A percentile compares a stretch with the other conserved stretches of the same genome.
Evolutionary conservation across 2,329 filamentous ascomycete species (phyloP).

Genomic region (Diaporthe amygdali): DNA sequence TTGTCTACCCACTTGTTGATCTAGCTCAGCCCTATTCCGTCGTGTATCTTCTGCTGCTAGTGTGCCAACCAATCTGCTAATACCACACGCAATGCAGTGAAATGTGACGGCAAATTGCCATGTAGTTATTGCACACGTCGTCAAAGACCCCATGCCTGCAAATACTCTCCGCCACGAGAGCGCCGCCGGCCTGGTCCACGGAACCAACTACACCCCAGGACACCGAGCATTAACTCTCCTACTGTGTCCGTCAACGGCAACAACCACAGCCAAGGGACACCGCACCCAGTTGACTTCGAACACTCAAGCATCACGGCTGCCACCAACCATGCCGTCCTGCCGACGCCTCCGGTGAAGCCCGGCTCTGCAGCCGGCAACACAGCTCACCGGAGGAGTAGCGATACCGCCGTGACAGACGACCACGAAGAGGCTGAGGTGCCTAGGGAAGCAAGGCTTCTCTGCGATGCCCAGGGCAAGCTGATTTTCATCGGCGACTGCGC

Average conservation of each 20-base stretch:
- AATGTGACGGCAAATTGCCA: slow-evolving; percentile 59
- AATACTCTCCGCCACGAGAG: slow-evolving; percentile 51
- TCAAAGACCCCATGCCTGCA: slow-evolving; percentile 48
- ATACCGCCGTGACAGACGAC: slow-evolving; percentile 32
- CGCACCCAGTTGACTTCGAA: background rate
- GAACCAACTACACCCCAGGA: slow-evolving; percentile 27
- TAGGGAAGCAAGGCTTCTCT: slow-evolving; percentile 55
- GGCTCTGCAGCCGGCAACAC: background rate
- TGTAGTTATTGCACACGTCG: slow-evolving; percentile 55
- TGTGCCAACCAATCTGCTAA: background rate
- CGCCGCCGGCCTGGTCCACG: slow-evolving; percentile 33
- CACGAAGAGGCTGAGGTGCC: slow-evolving; percentile 59
- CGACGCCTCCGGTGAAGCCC: background rate
- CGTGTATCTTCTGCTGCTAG: background rate
- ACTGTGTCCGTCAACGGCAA: slow-evolving; percentile 11
- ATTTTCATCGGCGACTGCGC: slow-evolving; percentile 64
- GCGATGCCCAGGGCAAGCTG: slow-evolving; percentile 58
- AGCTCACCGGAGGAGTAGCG: slow-evolving; percentile 33
- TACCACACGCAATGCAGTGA: slow-evolving; percentile 35
- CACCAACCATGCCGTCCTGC: background rate
- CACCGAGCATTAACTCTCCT: slow-evolving; percentile 26
- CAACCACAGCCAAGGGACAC: slow-evolving; percentile 3
- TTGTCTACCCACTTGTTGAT: background rate
- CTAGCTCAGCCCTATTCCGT: background rate
- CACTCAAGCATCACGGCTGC: slow-evolving; percentile 17